A percentile compares a stretch with the other conserved stretches of the same genome.
These are phyloP conservation scores for Immersiporthe knoxdaviesiana DNA, from an alignment of 2,329 filamentous ascomycete genomes.

Conservation along the genomic window DNA sequence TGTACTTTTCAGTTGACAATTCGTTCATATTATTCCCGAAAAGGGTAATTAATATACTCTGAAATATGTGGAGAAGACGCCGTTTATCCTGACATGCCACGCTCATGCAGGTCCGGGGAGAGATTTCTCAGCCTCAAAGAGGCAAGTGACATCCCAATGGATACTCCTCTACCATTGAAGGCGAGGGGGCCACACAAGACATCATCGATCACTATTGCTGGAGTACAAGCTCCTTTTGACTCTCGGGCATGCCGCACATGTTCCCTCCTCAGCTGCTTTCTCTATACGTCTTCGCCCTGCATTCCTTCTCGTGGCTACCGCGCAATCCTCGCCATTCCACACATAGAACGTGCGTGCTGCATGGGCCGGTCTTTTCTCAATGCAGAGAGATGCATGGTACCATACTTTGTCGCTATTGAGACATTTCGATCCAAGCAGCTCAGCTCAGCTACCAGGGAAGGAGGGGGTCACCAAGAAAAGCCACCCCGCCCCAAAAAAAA, in stretches of 20 bases:
- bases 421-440: not conserved
- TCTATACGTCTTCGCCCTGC: not conserved
- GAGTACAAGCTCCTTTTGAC: not conserved
- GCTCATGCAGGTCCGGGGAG: not conserved
- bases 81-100: not conserved
- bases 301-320: no score
- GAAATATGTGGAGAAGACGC: no score
- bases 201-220: not conserved
- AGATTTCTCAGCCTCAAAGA: not conserved
- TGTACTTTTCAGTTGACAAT: not conserved
- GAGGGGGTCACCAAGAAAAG: not conserved
- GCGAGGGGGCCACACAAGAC: not conserved
- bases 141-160: constrained; percentile 3
- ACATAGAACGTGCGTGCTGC: not conserved
- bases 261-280: not conserved
- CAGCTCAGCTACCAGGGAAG: not conserved
- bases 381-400: constrained; percentile 1
- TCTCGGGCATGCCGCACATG: not conserved
- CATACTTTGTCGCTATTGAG: not conserved
- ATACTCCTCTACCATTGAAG: not conserved
- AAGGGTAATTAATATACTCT: no score
- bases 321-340: not conserved
- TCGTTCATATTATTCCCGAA: no score
- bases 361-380: not conserved
- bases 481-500: constrained; percentile 7